A percentile compares a stretch with the other conserved stretches of the same genome.
Conservation (phyloP, 2,329 filamentous ascomycete species). For the Microcera coccophila region DNA sequence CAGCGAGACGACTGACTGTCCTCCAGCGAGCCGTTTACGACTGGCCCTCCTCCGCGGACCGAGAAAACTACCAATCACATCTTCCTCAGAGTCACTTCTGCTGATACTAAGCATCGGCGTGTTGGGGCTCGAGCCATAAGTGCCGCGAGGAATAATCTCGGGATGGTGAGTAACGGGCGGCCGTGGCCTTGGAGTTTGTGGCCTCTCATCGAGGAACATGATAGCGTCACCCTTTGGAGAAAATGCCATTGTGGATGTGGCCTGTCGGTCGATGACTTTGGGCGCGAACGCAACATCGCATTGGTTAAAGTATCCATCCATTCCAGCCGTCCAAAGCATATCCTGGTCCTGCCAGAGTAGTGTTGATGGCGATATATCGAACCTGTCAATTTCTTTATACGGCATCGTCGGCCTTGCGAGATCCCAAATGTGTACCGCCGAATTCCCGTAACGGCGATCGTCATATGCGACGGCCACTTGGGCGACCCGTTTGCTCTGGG, state of each 20-base stretch:
- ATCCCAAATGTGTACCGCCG: constrained; percentile 63
- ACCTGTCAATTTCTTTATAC: constrained; percentile 61
- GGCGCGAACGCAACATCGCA: constrained; percentile 63
- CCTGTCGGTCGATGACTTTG: constrained; percentile 58
- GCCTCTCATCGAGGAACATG: constrained; percentile 59
- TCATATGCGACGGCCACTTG: constrained; percentile 62
- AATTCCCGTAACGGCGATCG: constrained; percentile 54
- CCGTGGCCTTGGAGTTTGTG: constrained; percentile 41
- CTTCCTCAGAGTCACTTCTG: constrained; percentile 63
- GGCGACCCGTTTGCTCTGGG: constrained; percentile 55
- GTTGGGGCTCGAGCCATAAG: constrained; percentile 47
- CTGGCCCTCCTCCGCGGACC: constrained; percentile 41
- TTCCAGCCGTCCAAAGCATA: constrained; percentile 62
- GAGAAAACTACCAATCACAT: constrained; percentile 58
- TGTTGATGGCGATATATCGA: constrained; percentile 53
- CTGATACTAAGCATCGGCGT: constrained; percentile 52
- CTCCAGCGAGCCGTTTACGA: constrained; percentile 40
- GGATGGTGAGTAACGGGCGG: constrained; percentile 35
- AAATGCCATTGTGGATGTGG: constrained; percentile 59
- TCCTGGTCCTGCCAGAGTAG: constrained; percentile 63
- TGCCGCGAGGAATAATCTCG: constrained; percentile 35
- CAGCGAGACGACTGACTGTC: constrained; percentile 41
- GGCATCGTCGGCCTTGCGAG: constrained; percentile 64
- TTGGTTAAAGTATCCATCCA: constrained; percentile 59
- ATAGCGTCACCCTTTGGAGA: constrained; percentile 57